Base-by-base conservation (phyloP, 768 basidiomycete species). In the Leccinum truebloodii region DNA sequence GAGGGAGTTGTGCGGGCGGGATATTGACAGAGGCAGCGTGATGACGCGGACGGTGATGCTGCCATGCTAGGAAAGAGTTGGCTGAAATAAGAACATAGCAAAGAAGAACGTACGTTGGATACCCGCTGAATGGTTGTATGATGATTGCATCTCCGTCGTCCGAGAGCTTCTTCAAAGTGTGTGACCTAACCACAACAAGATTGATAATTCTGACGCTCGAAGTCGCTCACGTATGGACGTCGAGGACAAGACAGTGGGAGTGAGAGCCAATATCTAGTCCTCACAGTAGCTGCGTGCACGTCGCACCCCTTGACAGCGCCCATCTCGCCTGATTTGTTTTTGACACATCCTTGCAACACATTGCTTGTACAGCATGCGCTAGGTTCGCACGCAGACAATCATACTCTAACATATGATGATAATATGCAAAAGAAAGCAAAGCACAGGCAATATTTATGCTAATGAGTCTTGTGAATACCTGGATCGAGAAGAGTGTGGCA, bases 401-500 rank as follows among this genome's bases (percentile, higher is more conserved):
- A 30, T 78, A 80, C 65, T 69, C 71, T 75, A 79, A 66, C 70
- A 66, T 70, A 73, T 83, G 30, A 73, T 83, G 30, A 83, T 80
- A 83, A 71, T 70, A 70, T 80, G 78, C 79, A 71, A 67, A 69
- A 57, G 66, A 67, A 55, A 64, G 66, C 61, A 54, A 60, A 65
- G 55, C 65, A 63, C 55, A 24, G 57, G 56, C 54, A 58, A 54
- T 61, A 56, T 58, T 65, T 56, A 73, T 72, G 72, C 68, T 64
- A 64, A 63, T 71, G 67, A 67, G 63, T 71, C 63, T 67, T 65
- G 67, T 63, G 64, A 62, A 63, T 55, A 71, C 62, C 59, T 58
- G 58, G 52, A 52, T 67, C 59, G 61, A 63, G 59, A 57, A 48
- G 63, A 67, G 69, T 68, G 68, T 66, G 66, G 70, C 59, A 63